Conservation (phyloP, 345 rosid genomes). For the Acer campestre region DNA sequence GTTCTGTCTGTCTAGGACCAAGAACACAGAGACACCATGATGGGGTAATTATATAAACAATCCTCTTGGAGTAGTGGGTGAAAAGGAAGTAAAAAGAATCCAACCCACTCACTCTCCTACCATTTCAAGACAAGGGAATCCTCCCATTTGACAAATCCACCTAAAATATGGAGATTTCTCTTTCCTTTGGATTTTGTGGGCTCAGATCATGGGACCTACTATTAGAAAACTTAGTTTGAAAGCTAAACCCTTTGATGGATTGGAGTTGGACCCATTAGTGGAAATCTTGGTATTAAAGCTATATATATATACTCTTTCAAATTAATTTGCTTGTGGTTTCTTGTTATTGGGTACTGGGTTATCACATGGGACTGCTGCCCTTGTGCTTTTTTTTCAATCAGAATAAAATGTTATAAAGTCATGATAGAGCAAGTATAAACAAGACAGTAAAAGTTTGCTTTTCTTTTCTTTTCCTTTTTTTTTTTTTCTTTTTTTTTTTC, state of each 20-base stretch:
- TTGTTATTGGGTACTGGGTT: constrained; percentile 39
- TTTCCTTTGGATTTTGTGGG: constrained; percentile 71
- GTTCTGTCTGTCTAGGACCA: constrained; percentile 37
- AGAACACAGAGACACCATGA: constrained; percentile 47
- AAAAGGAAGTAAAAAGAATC: constrained; percentile 22
- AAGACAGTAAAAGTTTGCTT: constrained; percentile 46
- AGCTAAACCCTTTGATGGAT: constrained; percentile 34
- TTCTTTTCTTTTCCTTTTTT: constrained; percentile 13
- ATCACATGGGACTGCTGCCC: constrained; percentile 43
- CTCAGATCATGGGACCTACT: constrained; percentile 45
- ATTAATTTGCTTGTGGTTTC: constrained; percentile 36
- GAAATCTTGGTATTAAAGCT: constrained; percentile 46
- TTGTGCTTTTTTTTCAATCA: constrained; percentile 35
- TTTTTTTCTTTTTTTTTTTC: constrained; percentile 33
- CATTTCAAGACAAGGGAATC: constrained; percentile 36
- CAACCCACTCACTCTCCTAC: constrained; percentile 26
- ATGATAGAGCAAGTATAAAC: constrained; percentile 25
- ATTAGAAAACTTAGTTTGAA: constrained; percentile 43
- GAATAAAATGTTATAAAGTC: constrained; percentile 30
- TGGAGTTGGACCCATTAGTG: constrained; percentile 47
- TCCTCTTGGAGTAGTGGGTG: constrained; percentile 26
- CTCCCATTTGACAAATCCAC: constrained; percentile 39
- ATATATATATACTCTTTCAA: constrained; percentile 28
- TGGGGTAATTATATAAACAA: constrained; percentile 50
- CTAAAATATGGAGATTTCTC: constrained; percentile 50